Evolutionary conservation across 176 grass and related monocot species (phyloP), one percentile per base, ranked within the genome.

Genomic region (Aegilops longissima): DNA sequence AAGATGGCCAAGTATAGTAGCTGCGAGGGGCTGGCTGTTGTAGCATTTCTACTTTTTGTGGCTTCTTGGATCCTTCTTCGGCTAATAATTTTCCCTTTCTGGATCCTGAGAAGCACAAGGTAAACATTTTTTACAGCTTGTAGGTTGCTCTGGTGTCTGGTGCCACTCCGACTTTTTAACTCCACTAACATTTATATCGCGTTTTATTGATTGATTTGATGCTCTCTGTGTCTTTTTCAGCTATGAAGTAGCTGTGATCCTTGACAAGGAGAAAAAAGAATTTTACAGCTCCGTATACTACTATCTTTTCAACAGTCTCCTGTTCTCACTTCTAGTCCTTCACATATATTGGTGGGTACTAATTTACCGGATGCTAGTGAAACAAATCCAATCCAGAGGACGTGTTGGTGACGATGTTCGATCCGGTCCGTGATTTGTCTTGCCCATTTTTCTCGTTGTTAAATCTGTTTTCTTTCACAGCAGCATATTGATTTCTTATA

Each of bases 1-100:
- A 98, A 98, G 87, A 98, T 98, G 91, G 68, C 95, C 65, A 98
- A 98, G 87, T 98, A 98, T 79, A 90, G 93, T 89, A 87, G 91
- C 16, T 88, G 86, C n/a, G 93, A 98, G 18, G 73, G 65, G 84
- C 64, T 95, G 52, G 95, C 95, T 71, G 62, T 68, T 80, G 74
- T 90, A 14, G 49, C 91, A 33, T 93, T 98, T 95, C 89, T 88
- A 72, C 85, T 92, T 84, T 98, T 95, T 49, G 93, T 98, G 52
- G 27, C 75, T 54, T 98, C 93, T 17, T 98, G 95, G 93, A 91
- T 95, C 77, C 52, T 98, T 78, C 89, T 98, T 30, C 95, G 95
- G 13, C 95, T 98, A 16, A 74, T 93, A 17, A 92, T 91, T 81
- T 98, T 82, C 76, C 93, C 93, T 13, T 98, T 98, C 66, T 98